These are phyloP conservation scores for Theobroma grandiflorum DNA, from an alignment of 441 rosid species.

Conservation along the genomic window DNA sequence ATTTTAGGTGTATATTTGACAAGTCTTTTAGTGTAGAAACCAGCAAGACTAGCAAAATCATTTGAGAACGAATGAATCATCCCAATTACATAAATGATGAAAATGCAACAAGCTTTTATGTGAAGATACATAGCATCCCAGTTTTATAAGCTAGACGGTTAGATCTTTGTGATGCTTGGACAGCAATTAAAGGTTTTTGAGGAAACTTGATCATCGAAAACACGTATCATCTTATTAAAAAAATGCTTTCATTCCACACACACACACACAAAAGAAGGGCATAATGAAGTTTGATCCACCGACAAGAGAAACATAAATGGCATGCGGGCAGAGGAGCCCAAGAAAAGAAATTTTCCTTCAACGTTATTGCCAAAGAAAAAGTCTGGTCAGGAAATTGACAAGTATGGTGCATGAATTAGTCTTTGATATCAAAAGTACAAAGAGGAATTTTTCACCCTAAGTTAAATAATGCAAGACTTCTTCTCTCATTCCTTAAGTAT, in stretches of 20 bases:
- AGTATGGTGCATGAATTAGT: too few species aligned
- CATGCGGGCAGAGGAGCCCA: neutral
- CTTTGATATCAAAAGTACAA: too few species aligned
- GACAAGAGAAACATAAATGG: neutral
- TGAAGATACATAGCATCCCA: too few species aligned
- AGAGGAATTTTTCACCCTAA: too few species aligned
- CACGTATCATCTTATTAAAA: neutral
- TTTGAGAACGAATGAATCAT: neutral
- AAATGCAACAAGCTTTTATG: too few species aligned
- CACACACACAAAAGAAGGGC: neutral
- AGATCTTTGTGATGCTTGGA: neutral
- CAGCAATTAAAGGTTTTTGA: neutral
- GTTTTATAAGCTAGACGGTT: too few species aligned
- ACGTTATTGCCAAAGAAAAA: neutral
- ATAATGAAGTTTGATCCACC: neutral
- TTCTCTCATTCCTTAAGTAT: neutral
- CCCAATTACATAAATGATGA: neutral
- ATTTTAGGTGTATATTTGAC: neutral
- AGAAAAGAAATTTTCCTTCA: neutral
- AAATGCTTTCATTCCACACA: too few species aligned
- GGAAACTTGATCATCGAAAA: neutral
- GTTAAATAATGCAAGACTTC: neutral
- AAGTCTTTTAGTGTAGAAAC: neutral
- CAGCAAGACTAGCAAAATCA: neutral
- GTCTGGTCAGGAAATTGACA: too few species aligned